Percentiles rank a stretch among this genome's conserved stretches.
Conservation (phyloP, 1,284 basidiomycete species). For the Naganishia sp. region DNA sequence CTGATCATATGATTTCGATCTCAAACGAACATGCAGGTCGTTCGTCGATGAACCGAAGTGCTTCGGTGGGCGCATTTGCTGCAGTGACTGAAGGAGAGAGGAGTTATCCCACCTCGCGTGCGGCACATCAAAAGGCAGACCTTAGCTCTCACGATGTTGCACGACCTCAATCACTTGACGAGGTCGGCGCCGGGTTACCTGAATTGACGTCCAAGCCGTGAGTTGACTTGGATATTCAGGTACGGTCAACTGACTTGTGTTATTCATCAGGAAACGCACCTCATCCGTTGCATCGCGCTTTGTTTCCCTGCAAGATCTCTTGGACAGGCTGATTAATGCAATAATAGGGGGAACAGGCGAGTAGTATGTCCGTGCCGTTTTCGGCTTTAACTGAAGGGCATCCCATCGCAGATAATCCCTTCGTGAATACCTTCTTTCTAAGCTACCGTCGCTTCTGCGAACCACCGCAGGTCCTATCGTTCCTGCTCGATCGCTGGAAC, state of each 20-base stretch:
- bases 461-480: constrained; percentile 45
- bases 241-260: neutral
- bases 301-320: constrained; percentile 21
- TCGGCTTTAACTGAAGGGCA: neutral
- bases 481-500: constrained; percentile 45
- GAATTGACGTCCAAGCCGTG: neutral
- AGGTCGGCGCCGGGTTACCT: neutral
- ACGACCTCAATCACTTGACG: neutral
- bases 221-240: neutral
- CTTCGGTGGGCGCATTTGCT: neutral
- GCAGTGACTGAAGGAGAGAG: neutral
- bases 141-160: no score
- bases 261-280: neutral
- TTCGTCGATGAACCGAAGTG: neutral
- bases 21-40: neutral
- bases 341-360: constrained; percentile 48
- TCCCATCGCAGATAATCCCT: constrained; percentile 40
- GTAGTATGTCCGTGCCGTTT: constrained; percentile 8
- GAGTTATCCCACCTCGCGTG: no score
- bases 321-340: constrained; percentile 39
- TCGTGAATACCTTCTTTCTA: constrained; percentile 49
- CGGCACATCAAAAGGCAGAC: neutral
- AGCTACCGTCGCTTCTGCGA: constrained; percentile 51
- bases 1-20: neutral
- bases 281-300: constrained; percentile 16